Evolutionary conservation across 2,329 filamentous ascomycete genomes (phyloP).

Genomic region (Didymella pinodella): DNA sequence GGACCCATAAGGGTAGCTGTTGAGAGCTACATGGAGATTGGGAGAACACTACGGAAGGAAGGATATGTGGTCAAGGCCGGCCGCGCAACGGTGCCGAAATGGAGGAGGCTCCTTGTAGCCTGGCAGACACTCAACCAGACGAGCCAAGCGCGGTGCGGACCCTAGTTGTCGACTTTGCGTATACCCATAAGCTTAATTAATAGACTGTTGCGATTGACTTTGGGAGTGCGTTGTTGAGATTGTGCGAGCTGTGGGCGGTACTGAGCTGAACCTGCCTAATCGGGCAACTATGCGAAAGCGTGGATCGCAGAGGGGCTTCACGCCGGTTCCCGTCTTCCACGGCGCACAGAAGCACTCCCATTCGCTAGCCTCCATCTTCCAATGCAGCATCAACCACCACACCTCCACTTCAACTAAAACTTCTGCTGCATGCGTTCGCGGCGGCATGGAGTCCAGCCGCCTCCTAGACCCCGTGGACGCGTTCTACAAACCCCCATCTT

Average conservation of each 20-base stretch:
- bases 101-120: constrained; percentile 63
- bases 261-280: no score
- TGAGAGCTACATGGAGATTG: constrained; percentile 80
- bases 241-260: no score
- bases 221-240: no score
- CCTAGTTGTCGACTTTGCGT: constrained; percentile 4
- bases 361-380: not conserved
- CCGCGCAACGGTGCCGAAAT: constrained; percentile 57
- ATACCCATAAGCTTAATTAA: constrained; percentile 11
- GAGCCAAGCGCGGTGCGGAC: constrained; percentile 16
- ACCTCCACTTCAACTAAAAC: not conserved
- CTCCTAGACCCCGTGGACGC: constrained; percentile 26
- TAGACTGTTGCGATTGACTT: not conserved
- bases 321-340: no score
- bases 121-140: constrained; percentile 61
- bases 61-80: constrained; percentile 56
- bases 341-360: no score
- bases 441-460: constrained; percentile 24
- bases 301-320: no score
- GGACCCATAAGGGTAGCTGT: constrained; percentile 73
- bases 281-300: no score
- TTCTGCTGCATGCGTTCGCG: not conserved
- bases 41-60: constrained; percentile 63
- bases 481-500: constrained; percentile 15
- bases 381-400: constrained; percentile 3